Evolutionary conservation across 768 basidiomycete genomes (phyloP).

Genomic region (Podaxis sp.): DNA sequence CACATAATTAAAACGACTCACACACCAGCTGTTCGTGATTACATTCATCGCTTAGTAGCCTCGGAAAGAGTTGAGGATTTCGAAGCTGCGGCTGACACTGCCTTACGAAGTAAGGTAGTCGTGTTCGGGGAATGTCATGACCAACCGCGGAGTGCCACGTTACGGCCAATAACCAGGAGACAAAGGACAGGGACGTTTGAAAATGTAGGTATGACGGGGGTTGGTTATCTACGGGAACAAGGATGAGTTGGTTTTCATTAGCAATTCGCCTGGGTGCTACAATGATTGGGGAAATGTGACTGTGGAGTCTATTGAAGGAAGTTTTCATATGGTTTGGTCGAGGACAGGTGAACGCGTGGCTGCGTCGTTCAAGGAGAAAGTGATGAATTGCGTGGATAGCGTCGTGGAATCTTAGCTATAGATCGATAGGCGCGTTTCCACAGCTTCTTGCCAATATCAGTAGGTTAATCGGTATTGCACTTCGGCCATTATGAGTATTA

Average conservation of each 20-base stretch:
- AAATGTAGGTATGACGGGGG: background rate
- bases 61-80: constrained; percentile 4
- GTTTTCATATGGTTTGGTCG: constrained; percentile 1
- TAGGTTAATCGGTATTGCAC: background rate
- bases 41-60: background rate
- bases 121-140: constrained; percentile 8
- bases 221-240: constrained; percentile 9
- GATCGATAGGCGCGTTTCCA: background rate
- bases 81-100: background rate
- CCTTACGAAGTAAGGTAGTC: background rate
- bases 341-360: background rate
- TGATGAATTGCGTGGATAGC: constrained; percentile 2
- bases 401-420: background rate
- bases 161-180: background rate
- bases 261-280: background rate
- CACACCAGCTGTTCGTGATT: background rate
- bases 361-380: background rate
- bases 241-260: constrained; percentile 1
- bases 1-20: too few species aligned
- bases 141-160: background rate
- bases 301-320: constrained; percentile 6
- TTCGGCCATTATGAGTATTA: background rate
- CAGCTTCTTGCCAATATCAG: background rate
- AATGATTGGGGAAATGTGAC: background rate
- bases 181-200: background rate